These are phyloP conservation scores for Vanderwaltozyma verrucispora DNA, from an alignment of 805 yeast genomes.

Conservation along the genomic window DNA sequence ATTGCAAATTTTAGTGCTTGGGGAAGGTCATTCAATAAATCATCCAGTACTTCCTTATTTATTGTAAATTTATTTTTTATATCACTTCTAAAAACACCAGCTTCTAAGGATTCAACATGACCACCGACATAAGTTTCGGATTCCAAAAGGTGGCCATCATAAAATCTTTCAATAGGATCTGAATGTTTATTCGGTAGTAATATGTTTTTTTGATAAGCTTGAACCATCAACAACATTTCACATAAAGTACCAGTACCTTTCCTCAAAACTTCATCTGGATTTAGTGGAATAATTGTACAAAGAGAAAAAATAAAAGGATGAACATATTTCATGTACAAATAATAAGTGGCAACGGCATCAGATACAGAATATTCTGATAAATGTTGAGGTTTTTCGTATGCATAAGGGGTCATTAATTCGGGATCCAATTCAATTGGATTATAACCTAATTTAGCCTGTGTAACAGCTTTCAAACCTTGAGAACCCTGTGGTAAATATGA, in stretches of 20 bases:
- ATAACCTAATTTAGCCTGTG: conserved; percentile 89
- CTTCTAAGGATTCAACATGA: conserved; percentile 94
- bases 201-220: conserved; percentile 72
- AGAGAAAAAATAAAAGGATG: conserved; percentile 95
- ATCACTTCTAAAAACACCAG: conserved; percentile 95
- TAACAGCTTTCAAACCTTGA: conserved; percentile 96
- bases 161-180: conserved; percentile 90
- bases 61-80: conserved; percentile 62
- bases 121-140: conserved; percentile 99
- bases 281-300: conserved; percentile 89
- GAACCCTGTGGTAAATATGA: conserved; percentile 97
- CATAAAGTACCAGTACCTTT: conserved; percentile 98
- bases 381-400: conserved; percentile 84
- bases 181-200: conserved; percentile 86
- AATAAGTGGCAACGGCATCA: conserved; percentile 98
- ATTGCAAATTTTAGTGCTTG: conserved; percentile 73
- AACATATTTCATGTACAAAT: conserved; percentile 89
- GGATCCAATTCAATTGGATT: conserved; percentile 97
- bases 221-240: conserved; percentile 95
- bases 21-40: conserved; percentile 60
- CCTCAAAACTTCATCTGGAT: conserved; percentile 91
- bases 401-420: conserved; percentile 96
- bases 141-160: conserved; percentile 86
- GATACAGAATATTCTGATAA: conserved; percentile 96
- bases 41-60: conserved; percentile 76